Evolutionary conservation across 192 early-diverging fungal species (phyloP), one percentile per base, ranked within the genome.

Genomic region (Dispira simplex): DNA sequence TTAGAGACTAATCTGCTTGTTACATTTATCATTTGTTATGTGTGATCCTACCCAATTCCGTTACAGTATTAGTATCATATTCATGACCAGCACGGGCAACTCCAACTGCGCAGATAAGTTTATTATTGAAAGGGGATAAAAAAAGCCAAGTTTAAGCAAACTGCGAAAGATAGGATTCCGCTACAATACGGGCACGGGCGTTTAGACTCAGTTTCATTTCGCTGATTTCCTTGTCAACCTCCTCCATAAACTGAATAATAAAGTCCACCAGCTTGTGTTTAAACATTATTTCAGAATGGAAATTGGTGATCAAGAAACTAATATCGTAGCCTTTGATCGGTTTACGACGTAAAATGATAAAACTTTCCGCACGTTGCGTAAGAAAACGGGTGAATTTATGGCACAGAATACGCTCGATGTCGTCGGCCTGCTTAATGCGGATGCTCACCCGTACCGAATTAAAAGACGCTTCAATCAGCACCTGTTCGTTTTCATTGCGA

Each of bases 181-280:
- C 88, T 12, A 94, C 92, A 52, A 88, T 89, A 74, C 92, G 85
- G 0, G 89, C 92, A 55, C 93, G 79, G 32, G 90, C 83, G 70
- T 97, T 97, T 62, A 98, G 75, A 69, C 86, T 90, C 67, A 98
- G 79, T 76, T 95, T 94, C 91, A 97, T 96, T 71, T 96, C 93
- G 69, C 89, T 92, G 67, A 98, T 98, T 70, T 98, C 95, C 79
- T 92, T 95, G 75, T 98, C 95, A 20, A 98, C 95, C 65, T 94
- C 95, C 71, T 98, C 95, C 95, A 98, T 98, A 69, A 98, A 98
- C 77, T 95, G 88, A 59, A 98, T 86, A 68, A 96, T 92, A 73
- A 98, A 98, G 76, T 98, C 95, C 12, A 98, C 95, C 67, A 98
- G 76, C 75, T 98, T 98, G 81, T 98, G 93, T 81, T 96, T 96